These are phyloP conservation scores for Globisporangium ultimum DNA, from an alignment of 352 stramenopile species.

Conservation along the genomic window DNA sequence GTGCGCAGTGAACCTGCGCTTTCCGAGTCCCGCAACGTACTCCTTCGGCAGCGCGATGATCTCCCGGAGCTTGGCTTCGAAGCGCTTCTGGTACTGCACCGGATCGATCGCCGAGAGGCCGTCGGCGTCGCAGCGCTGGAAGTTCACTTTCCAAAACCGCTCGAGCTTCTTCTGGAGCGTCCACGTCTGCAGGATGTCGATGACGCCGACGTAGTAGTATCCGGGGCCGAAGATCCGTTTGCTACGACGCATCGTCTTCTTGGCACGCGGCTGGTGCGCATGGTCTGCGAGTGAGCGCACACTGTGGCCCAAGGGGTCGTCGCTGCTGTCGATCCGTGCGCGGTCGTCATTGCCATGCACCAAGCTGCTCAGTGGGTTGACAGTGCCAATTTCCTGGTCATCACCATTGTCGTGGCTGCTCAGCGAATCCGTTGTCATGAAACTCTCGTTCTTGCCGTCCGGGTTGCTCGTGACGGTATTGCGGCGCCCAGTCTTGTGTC, in stretches of 20 bases:
- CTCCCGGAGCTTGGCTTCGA: conserved; percentile 76
- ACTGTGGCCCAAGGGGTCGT: background rate
- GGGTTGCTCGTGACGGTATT: conserved; percentile 31
- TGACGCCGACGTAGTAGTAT: conserved; percentile 89
- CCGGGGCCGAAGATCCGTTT: conserved; percentile 78
- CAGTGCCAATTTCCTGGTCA: background rate
- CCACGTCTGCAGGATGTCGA: conserved; percentile 90
- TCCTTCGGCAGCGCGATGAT: conserved; percentile 80
- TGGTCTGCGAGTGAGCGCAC: conserved; percentile 13
- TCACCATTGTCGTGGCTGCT: conserved; percentile 1
- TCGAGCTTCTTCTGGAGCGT: conserved; percentile 80
- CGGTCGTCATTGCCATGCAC: background rate
- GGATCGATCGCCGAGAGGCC: conserved; percentile 85
- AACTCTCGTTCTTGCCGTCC: conserved; percentile 32
- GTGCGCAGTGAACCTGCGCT: background rate
- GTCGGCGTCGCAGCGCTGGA: conserved; percentile 64
- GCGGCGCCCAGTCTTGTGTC: conserved; percentile 12
- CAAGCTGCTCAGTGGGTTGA: background rate
- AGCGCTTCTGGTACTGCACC: conserved; percentile 70
- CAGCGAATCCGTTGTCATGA: conserved; percentile 33
- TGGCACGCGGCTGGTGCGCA: conserved; percentile 20
- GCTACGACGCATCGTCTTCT: conserved; percentile 64
- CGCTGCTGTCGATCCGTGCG: conserved; percentile 5
- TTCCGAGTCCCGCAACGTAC: conserved; percentile 10
- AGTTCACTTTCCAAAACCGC: conserved; percentile 76